Evolutionary conservation across 768 basidiomycete genomes (phyloP).

Genomic region (Mrakia frigida): DNA sequence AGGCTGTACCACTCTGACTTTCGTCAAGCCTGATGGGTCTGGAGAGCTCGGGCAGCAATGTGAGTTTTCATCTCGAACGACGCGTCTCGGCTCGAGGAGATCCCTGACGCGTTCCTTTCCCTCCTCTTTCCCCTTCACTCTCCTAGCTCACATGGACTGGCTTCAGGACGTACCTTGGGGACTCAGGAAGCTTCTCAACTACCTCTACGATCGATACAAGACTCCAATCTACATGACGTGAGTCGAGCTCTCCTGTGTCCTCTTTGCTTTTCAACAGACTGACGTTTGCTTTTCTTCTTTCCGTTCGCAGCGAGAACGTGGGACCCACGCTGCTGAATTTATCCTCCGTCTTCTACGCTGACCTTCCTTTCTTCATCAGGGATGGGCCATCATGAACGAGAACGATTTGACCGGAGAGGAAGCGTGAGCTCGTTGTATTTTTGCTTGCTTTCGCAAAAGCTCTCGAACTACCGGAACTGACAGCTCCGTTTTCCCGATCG

Average conservation of each 20-base stretch:
- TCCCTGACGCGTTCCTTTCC: neutral
- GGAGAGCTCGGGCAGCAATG: constrained; percentile 23
- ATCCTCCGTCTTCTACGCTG: no score
- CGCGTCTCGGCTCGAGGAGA: constrained; percentile 13
- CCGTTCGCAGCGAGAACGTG: no score
- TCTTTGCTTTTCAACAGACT: neutral
- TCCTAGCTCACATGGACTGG: constrained; percentile 23
- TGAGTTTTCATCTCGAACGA: neutral
- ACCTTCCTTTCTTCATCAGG: neutral
- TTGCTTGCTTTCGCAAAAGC: constrained; percentile 16
- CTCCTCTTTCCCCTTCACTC: neutral
- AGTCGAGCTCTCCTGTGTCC: neutral
- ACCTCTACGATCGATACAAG: constrained; percentile 53
- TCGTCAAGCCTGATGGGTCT: constrained; percentile 36
- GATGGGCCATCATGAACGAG: constrained; percentile 13
- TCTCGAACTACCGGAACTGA: no score
- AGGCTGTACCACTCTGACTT: constrained; percentile 34
- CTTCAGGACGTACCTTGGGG: constrained; percentile 33
- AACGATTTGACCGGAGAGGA: constrained; percentile 50
- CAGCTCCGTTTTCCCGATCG: no score
- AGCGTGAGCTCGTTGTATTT: constrained; percentile 43
- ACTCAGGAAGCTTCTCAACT: constrained; percentile 55
- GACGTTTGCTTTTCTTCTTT: neutral
- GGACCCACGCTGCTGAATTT: no score
- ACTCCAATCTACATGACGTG: neutral